Base-by-base conservation (phyloP, 1,139 yeast species). In the Lodderomyces orthopsilosis region DNA sequence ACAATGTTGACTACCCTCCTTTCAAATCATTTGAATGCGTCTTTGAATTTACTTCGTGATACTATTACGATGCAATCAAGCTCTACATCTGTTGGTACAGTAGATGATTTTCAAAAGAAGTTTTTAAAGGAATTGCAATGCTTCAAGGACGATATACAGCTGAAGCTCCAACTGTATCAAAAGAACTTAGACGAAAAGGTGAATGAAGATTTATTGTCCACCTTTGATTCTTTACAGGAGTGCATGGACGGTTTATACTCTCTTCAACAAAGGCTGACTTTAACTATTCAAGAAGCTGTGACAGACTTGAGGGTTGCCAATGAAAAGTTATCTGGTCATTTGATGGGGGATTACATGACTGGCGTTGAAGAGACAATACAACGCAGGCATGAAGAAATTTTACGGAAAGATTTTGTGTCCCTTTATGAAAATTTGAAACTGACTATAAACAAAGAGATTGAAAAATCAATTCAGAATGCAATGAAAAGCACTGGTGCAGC, bases 291-390 rank as follows among this genome's bases (percentile, higher is more conserved):
- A 28, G 45, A 49, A n/a, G 42, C 46, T 13, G 21, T 55, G 12
- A 35, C 46, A 2, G 50, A 48, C 34, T 46, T 53, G 19, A 48
- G 41, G 36, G 44, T 48, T n/a, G 48, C 51, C n/a, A 49, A 52
- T 39, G 51, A 49, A 14, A 51, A 52, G 41, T 40, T 53, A 10
- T 44, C 52, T 10, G 55, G 51, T 5, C 50, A 45, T 40, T 46
- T 54, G 23, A 41, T 40, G 23, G 52, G 50, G 13, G 53, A 51
- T 26, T 48, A 48, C 38, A 47, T 53, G 33, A 42, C 42, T 6
- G 22, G 40, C 5, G 35, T 54, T n/a, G 46, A 45, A 22, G 30
- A 39, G 4, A 26, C 33, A 3, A 37, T 52, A 35, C 34, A 32
- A 15, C 18, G 37, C 6, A 42, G 45, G 34, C 36, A 53, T 15